Evolutionary conservation across 768 basidiomycete species (phyloP).

Genomic region (Dioszegia aurantiaca): DNA sequence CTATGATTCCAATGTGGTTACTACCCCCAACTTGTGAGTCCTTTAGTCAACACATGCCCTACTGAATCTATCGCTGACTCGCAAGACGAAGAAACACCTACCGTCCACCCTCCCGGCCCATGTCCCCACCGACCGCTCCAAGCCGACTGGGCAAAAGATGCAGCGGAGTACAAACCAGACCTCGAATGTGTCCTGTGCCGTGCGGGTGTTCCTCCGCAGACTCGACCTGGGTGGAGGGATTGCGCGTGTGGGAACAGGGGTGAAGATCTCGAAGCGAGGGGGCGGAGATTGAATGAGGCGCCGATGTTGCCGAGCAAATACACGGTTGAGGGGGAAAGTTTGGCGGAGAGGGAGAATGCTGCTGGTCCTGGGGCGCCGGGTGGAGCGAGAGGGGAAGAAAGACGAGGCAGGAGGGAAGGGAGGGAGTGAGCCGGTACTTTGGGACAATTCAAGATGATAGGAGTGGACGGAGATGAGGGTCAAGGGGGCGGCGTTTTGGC

Average conservation of each 20-base stretch:
- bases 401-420: conserved; percentile 4
- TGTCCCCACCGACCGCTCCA: conserved; percentile 12
- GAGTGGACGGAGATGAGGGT: too few species aligned
- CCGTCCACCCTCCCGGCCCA: conserved; percentile 9
- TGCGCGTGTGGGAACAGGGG: conserved; percentile 26
- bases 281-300: conserved; percentile 14
- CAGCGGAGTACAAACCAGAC: conserved; percentile 10
- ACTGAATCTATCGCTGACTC: not conserved
- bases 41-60: not conserved
- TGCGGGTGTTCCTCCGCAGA: conserved; percentile 8
- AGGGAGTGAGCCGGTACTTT: not conserved
- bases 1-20: conserved; percentile 18
- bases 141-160: conserved; percentile 16
- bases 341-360: conserved; percentile 12
- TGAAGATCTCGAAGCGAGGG: conserved; percentile 25
- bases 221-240: conserved; percentile 23
- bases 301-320: conserved; percentile 12
- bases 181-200: conserved; percentile 14
- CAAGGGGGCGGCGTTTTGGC: too few species aligned
- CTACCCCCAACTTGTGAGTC: conserved; percentile 22
- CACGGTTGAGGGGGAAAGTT: conserved; percentile 5
- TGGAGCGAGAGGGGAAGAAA: not conserved
- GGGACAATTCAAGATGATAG: too few species aligned
- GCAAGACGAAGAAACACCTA: conserved; percentile 9
- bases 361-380: not conserved